These are phyloP conservation scores for Gynandropsis gynandra DNA, from an alignment of 345 rosid species.

Conservation along the genomic window DNA sequence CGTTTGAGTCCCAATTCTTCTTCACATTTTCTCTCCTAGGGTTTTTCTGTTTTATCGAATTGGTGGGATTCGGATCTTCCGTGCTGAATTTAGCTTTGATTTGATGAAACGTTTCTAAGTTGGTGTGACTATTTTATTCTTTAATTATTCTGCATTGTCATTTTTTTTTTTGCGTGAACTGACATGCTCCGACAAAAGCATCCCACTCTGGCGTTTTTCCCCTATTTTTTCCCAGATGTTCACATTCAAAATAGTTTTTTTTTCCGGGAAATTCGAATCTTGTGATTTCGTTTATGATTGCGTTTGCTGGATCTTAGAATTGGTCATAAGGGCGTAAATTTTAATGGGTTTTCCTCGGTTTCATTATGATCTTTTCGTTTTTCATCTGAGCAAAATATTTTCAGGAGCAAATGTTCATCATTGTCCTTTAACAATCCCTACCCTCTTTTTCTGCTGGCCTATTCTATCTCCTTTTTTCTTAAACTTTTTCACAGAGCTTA, in stretches of 20 bases:
- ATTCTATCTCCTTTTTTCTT: too few relatives aligned
- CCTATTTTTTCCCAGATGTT: background rate
- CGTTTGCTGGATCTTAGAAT: too few relatives aligned
- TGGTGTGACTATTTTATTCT: conserved; percentile 9
- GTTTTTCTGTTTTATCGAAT: background rate
- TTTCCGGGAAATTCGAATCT: background rate
- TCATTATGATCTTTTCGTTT: too few relatives aligned
- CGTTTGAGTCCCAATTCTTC: background rate
- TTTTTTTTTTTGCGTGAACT: background rate
- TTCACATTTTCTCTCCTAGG: too few relatives aligned
- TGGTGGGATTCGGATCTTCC: background rate
- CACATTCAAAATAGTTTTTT: background rate
- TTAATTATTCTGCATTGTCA: background rate
- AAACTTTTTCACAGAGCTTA: too few relatives aligned
- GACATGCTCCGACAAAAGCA: background rate
- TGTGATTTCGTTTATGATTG: too few relatives aligned
- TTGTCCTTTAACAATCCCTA: too few relatives aligned
- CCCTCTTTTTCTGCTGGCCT: too few relatives aligned
- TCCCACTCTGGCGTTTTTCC: background rate
- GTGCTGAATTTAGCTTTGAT: background rate
- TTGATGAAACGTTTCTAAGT: background rate
- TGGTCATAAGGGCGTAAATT: too few relatives aligned
- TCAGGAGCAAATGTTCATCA: too few relatives aligned
- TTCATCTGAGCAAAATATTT: too few relatives aligned
- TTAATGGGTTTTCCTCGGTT: too few relatives aligned